Base-by-base conservation (phyloP, 345 rosid genomes). In the Pseudoturritis turrita region DNA sequence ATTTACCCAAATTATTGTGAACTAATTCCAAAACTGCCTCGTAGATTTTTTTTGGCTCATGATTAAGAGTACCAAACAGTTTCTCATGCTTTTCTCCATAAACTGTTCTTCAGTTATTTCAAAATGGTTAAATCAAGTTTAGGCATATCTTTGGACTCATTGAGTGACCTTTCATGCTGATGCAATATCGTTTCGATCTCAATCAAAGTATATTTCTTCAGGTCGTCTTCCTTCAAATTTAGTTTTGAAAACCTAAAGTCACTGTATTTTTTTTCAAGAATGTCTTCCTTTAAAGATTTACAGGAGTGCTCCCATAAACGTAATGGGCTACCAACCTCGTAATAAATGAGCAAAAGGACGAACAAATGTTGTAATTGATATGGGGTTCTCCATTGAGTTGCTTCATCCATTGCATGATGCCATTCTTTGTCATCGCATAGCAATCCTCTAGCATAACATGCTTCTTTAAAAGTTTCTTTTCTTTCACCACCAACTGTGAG, bases 161-260 rank as follows among this genome's bases (percentile, higher is more conserved):
- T 29, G 5, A 51, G 23, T 2, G 49, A 44, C 11, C 31, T 23
- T 12, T 51, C 56, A 4, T 51, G 35, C 12, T 51, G 56, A 3
- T 51, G 33, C 3, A 51, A 1, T 7, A 55, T 28, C 1, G 0
- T 15, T 15, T 33, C 61, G 0, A 31, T 15, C 41, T 55, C 61
- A 4, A 14, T 29, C 0, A 31, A 4, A 0, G 25, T 15, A 17
- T 3, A 31, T 1, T 7, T 3, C 0, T 55, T 14, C 0, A 55
- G 12, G 3, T 55, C 14, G 0, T 33, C 2, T 3, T 55, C 22
- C 0, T 10, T 2, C 3, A 31, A 14, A 5, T 15, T 0, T 0
- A 29, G 9, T 1, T 31, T 2, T 7, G 17, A 2, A 0, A 37
- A 39, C 3, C 29, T 7, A 10, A 59, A 37, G 2, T 11, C 29